phyloP scores from a whole-genome alignment of 2,329 filamentous ascomycete species.

The Fusarium sp. region DNA sequence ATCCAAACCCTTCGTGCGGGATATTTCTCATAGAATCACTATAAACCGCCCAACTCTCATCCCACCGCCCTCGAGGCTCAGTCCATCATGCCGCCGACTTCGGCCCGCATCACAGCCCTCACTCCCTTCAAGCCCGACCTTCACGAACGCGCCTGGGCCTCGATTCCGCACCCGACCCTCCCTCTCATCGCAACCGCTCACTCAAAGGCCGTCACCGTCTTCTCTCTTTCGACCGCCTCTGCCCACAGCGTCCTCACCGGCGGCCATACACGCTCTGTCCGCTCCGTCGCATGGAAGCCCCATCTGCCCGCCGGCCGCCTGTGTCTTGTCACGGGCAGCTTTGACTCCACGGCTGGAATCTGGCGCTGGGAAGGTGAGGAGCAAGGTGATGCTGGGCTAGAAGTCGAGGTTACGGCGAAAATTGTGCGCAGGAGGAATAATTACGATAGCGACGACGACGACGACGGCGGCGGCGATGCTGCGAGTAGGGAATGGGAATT shows the following conservation, averaged over 20 bases:
- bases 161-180: constrained; percentile 83
- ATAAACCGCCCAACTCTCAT: background rate
- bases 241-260: constrained; percentile 82
- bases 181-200: constrained; percentile 90
- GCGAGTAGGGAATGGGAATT: constrained; percentile 91
- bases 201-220: constrained; percentile 86
- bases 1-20: background rate
- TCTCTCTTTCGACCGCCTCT: constrained; percentile 83
- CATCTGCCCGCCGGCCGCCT: constrained; percentile 67
- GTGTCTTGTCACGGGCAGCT: constrained; percentile 89
- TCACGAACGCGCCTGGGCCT: constrained; percentile 82
- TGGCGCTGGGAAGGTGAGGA: constrained; percentile 72
- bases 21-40: background rate
- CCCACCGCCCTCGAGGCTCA: constrained; percentile 1
- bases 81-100: constrained; percentile 42
- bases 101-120: constrained; percentile 55
- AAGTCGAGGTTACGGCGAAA: constrained; percentile 54
- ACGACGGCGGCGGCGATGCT: constrained; percentile 57
- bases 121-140: constrained; percentile 64
- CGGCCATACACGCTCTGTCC: constrained; percentile 91
- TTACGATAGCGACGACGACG: constrained; percentile 36
- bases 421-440: constrained; percentile 32
- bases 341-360: constrained; percentile 89
- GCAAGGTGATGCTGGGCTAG: constrained; percentile 47
- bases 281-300: constrained; percentile 88